A percentile compares a stretch with the other conserved stretches of the same genome.
Conservation (phyloP, 2,329 filamentous ascomycete species). For the Sclerotinia subarctica region DNA sequence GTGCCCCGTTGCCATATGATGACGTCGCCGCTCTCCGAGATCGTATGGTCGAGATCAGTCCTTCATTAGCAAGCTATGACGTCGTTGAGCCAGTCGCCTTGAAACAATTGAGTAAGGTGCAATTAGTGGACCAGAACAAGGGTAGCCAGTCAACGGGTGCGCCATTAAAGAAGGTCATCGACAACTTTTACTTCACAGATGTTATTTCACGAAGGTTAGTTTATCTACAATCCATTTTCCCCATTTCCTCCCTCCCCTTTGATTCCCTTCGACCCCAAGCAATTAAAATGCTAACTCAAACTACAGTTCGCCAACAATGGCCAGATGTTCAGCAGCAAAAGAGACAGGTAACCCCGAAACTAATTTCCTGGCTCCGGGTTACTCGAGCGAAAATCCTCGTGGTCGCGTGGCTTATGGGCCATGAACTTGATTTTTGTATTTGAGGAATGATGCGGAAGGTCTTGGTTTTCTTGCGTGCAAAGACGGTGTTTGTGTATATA, state of each 20-base stretch:
- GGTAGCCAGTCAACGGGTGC: slow-evolving; percentile 68
- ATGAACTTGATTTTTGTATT: slow-evolving; percentile 34
- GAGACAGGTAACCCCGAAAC: slow-evolving; percentile 73
- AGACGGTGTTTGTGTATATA: slow-evolving; percentile 40
- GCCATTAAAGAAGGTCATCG: slow-evolving; percentile 78
- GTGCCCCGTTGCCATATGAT: slow-evolving; percentile 83
- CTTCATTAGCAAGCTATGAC: slow-evolving; percentile 85
- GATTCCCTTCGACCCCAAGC: slow-evolving; percentile 4
- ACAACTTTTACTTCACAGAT: slow-evolving; percentile 99
- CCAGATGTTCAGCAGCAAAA: slow-evolving; percentile 92
- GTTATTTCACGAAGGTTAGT: slow-evolving; percentile 88
- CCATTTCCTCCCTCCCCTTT: not conserved
- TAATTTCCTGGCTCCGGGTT: slow-evolving; percentile 73
- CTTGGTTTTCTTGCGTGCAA: slow-evolving; percentile 30
- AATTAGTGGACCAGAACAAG: slow-evolving; percentile 96
- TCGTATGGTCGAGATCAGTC: slow-evolving; percentile 93
- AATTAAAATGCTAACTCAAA: slow-evolving; percentile 19
- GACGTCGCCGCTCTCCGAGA: slow-evolving; percentile 86
- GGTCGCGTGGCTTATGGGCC: slow-evolving; percentile 38
- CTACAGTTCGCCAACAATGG: slow-evolving; percentile 91
- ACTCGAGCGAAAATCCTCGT: slow-evolving; percentile 38
- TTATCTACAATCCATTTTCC: not conserved
- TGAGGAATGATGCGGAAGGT: not conserved
- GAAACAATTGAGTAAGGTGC: slow-evolving; percentile 78
- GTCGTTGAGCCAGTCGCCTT: slow-evolving; percentile 79